A percentile compares a stretch with the other conserved stretches of the same genome.
Conservation (phyloP, 2,329 filamentous ascomycete species). For the Penicillium nordicum region DNA sequence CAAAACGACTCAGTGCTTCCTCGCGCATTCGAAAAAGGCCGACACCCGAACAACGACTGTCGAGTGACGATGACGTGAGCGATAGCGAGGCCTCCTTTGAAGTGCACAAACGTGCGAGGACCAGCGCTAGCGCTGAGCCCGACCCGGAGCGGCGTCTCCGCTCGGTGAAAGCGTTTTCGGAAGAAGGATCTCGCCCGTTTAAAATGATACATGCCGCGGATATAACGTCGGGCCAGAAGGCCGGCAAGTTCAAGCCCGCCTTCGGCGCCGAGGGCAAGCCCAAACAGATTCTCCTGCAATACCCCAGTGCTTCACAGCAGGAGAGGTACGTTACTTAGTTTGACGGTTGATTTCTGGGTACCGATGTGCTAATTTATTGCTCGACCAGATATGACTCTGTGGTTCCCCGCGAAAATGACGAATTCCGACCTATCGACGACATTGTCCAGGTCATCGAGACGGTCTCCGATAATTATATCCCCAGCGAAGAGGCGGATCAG, state of each 20-base stretch:
- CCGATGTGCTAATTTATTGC: slow-evolving; percentile 7
- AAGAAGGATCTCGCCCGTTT: slow-evolving; percentile 36
- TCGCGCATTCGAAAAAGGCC: slow-evolving; percentile 36
- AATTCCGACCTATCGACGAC: slow-evolving; percentile 64
- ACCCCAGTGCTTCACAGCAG: slow-evolving; percentile 68
- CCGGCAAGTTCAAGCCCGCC: slow-evolving; percentile 51
- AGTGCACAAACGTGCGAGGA: slow-evolving; percentile 42
- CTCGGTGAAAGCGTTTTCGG: slow-evolving; percentile 45
- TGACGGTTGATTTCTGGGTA: neutral
- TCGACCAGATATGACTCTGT: slow-evolving; percentile 65
- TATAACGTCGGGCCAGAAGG: slow-evolving; percentile 45
- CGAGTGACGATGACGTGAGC: slow-evolving; percentile 42
- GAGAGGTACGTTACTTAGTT: slow-evolving; percentile 55
- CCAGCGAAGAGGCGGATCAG: slow-evolving; percentile 61
- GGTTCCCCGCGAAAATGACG: slow-evolving; percentile 72
- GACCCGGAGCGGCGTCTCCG: slow-evolving; percentile 45
- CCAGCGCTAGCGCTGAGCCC: slow-evolving; percentile 42
- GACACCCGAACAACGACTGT: slow-evolving; percentile 39
- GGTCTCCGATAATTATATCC: slow-evolving; percentile 73
- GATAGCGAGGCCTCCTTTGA: slow-evolving; percentile 43
- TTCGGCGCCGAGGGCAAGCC: slow-evolving; percentile 46
- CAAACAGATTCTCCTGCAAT: slow-evolving; percentile 67
- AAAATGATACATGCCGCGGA: slow-evolving; percentile 50
- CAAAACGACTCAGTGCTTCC: slow-evolving; percentile 33
- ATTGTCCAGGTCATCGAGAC: slow-evolving; percentile 67